Base-by-base conservation (phyloP, 2,329 filamentous ascomycete species). In the Pyricularia pennisetigena region DNA sequence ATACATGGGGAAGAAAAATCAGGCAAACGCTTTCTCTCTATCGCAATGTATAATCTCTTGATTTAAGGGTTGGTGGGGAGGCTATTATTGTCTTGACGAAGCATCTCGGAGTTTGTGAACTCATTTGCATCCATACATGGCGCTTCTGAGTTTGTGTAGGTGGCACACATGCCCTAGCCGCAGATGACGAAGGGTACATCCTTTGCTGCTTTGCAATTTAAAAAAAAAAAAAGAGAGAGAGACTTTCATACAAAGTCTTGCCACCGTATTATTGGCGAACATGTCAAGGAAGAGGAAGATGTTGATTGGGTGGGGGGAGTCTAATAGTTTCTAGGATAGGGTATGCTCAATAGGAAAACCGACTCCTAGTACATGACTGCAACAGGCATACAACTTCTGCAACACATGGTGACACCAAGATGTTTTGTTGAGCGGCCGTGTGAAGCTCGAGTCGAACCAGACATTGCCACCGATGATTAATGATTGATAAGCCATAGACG, bases 31-130 rank as follows among this genome's bases (percentile, higher is more conserved):
- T 35, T 72, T 71, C 71, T 68, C 68, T 74, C 74, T 75, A 75
- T 71, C 70, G 72, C 77, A 76, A 77, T 77, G 75, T 77, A 73
- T 77, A 77, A 77, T 77, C 69, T 74, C 73, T 71, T 26, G 59
- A 63, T 63, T 63, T 63, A 7, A 14, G 26, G 26, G 24, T 35
- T n/a, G 26, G 28, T 65, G 12, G 64, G n/a, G n/a, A 29, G 26
- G 26, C 64, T 32, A 29, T 14, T 28, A 35, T 65, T 63, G 28
- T 16, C 59, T 28, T 49, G 7, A 35, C 41, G 41, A 49, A 49
- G 41, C 41, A 49, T 49, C 41, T 49, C 20, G 41, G 41, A n/a
- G 14, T 49, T n/a, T 49, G 20, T 49, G 5, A 49, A 49, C 41
- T 49, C 41, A 49, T 49, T 49, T 49, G 41, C 41, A 49, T 49